Evolutionary conservation across 768 basidiomycete species (phyloP), one percentile per base, ranked within the genome.

Genomic region (Mycena venus): DNA sequence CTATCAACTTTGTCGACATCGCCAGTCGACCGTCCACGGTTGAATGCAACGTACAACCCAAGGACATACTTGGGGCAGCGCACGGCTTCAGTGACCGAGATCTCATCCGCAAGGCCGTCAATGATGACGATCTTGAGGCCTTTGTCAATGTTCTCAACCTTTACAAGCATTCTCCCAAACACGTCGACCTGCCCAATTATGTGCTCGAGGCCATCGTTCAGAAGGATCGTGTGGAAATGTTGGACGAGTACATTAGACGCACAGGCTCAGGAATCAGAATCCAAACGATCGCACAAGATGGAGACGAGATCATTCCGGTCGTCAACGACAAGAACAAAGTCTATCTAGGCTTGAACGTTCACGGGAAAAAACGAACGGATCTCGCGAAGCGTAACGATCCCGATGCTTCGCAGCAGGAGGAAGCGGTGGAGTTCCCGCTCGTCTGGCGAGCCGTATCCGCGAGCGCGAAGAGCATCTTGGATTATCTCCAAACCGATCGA

Each of bases 291-390:
- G 75, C 79, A n/a, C 56, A 62, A 21, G 79, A 79, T 2, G 81
- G 80, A 12, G 78, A 81, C 9, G 80, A 82, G 23, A 68, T 76
- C 15, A 78, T 80, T 29, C 71, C 72, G 12, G 76, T 79, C 12
- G 73, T 79, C 47, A 85, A 86, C 74, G 86, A 87, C 74, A 74
- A 80, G 66, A 85, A 87, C 77, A 85, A 81, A 77, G 56, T 88
- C 0, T 93, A 92, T 75, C 88, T 91, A 21, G 91, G 92, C 0
- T 83, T 93, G 49, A 88, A 88, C 67, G 89, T 92, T 25, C 90
- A 91, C 70, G 91, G 91, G n/a, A 91, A 90, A 83, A 92, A 92
- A 77, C 84, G 90, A 4, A 83, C 84, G 19, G 90, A 91, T 75
- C 83, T 91, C 11, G 88, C 89, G 0, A 83, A 78, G 61, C 87